Conservation (phyloP, 768 basidiomycete species). For the Tricholoma terreum region DNA sequence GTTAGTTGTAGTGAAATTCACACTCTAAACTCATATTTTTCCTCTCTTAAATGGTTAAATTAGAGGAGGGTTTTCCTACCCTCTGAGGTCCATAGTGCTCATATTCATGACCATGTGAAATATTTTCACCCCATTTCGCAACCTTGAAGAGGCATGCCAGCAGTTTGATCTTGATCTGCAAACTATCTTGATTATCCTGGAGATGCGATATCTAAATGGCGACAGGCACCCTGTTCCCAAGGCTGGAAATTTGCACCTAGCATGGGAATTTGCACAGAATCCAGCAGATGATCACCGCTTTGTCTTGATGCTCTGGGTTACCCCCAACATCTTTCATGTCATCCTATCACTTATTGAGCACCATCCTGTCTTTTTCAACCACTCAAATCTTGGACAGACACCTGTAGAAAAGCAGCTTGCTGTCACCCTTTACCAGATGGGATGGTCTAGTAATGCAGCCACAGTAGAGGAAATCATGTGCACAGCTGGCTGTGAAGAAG, state of each 20-base stretch:
- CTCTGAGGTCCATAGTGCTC: too few species aligned
- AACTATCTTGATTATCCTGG: too few species aligned
- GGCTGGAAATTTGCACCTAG: neutral
- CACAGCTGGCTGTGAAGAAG: slow-evolving; percentile 16
- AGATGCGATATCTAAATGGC: neutral
- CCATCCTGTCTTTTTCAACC: slow-evolving; percentile 17
- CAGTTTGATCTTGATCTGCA: too few species aligned
- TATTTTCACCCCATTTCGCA: too few species aligned
- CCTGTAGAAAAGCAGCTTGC: too few species aligned
- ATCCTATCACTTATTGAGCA: too few species aligned
- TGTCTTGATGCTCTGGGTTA: slow-evolving; percentile 11
- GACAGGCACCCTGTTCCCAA: neutral
- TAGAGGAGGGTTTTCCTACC: too few species aligned
- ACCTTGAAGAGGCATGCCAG: too few species aligned
- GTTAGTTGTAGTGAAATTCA: too few species aligned
- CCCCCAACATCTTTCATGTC: slow-evolving; percentile 6
- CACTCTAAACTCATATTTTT: too few species aligned
- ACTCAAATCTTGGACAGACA: slow-evolving; percentile 14
- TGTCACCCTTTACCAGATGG: slow-evolving; percentile 20
- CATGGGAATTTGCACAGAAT: slow-evolving; percentile 9
- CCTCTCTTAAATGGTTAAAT: too few species aligned
- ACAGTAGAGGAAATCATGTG: slow-evolving; percentile 17
- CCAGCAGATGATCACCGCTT: slow-evolving; percentile 10
- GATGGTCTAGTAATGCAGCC: slow-evolving; percentile 21
- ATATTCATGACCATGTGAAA: too few species aligned